Conservation (phyloP, 257 asterid species). For the Cruciata laevipes region DNA sequence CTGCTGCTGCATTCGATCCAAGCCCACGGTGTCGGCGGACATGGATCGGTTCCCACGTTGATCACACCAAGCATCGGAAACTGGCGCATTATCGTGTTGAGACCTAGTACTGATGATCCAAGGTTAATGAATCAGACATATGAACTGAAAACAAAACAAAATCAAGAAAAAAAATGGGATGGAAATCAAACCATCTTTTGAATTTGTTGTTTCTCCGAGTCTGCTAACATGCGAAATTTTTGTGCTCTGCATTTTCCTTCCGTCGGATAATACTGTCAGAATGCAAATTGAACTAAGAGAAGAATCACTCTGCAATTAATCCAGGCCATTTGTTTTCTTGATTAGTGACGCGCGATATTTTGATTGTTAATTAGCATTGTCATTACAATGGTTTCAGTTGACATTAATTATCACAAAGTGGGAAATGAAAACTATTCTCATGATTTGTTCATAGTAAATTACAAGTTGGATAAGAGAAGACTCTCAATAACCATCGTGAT, state of each 20-base stretch:
- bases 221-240: background rate
- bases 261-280: background rate
- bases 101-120: constrained; percentile 7
- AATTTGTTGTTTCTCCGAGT: background rate
- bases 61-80: background rate
- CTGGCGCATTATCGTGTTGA: background rate
- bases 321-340: background rate
- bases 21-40: constrained; percentile 3
- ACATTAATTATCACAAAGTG: background rate
- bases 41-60: background rate
- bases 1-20: constrained; percentile 11
- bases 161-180: background rate
- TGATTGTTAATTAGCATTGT: background rate
- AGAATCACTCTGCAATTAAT: background rate
- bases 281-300: constrained; percentile 1
- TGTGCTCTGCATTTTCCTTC: background rate
- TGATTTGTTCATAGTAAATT: background rate
- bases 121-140: background rate
- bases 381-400: background rate
- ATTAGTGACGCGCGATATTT: background rate
- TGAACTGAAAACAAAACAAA: background rate
- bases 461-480: background rate
- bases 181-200: background rate
- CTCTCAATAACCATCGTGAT: background rate
- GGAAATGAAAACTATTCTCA: background rate